Conservation (phyloP, 495 filamentous ascomycete genomes). For the Symbiotaphrina buchneri region DNA sequence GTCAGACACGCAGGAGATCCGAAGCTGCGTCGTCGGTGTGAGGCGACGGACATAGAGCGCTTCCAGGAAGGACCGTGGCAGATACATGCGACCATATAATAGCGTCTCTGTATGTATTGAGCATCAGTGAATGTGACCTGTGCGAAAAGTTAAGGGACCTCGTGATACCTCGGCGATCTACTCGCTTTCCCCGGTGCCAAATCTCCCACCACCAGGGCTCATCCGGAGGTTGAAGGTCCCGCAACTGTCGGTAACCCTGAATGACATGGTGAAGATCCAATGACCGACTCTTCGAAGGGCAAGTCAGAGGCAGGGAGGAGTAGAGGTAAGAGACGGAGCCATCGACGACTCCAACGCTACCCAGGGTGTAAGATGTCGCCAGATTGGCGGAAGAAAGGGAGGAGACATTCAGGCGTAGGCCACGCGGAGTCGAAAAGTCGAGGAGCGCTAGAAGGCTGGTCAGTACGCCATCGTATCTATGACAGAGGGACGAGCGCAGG, state of each 20-base stretch:
- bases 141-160: conserved; percentile 1
- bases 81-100: conserved; percentile 74
- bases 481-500: not conserved
- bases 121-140: not conserved
- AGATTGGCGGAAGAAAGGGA: conserved; percentile 82
- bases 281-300: conserved; percentile 22
- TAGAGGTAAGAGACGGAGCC: conserved; percentile 84
- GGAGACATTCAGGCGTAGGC: conserved; percentile 63
- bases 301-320: conserved; percentile 48
- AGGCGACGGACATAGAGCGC: conserved; percentile 69
- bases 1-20: conserved; percentile 64
- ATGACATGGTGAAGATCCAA: conserved; percentile 42
- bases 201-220: conserved; percentile 24
- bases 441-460: conserved; percentile 37
- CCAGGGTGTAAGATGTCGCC: conserved; percentile 73
- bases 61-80: conserved; percentile 66
- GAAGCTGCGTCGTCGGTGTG: conserved; percentile 55
- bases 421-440: conserved; percentile 60
- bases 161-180: conserved; percentile 14
- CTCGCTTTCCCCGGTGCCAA: conserved; percentile 22
- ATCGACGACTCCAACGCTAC: conserved; percentile 67
- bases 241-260: conserved; percentile 44
- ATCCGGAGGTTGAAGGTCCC: conserved; percentile 24
- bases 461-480: conserved; percentile 4
- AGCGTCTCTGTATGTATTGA: conserved; percentile 35